These are phyloP conservation scores for Zasmidium cellare DNA, from an alignment of 2,329 filamentous ascomycete species.

Conservation along the genomic window DNA sequence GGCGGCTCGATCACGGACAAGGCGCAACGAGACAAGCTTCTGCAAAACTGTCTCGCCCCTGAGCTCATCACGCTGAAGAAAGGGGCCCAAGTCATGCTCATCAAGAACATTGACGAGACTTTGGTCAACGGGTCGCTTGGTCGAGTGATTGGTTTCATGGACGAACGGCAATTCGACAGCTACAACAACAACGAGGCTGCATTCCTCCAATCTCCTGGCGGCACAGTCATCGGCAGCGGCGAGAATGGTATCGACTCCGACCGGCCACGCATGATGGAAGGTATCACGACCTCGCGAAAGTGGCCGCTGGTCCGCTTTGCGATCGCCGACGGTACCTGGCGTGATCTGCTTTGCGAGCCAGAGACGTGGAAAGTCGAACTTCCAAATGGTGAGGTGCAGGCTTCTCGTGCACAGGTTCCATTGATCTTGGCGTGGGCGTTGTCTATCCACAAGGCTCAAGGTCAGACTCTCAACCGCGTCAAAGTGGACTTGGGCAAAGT, in stretches of 20 bases:
- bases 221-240: constrained; percentile 32
- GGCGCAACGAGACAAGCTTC: constrained; percentile 69
- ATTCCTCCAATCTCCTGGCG: constrained; percentile 24
- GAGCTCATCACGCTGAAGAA: constrained; percentile 78
- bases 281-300: constrained; percentile 53
- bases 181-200: constrained; percentile 31
- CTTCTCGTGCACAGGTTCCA: constrained; percentile 72
- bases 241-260: constrained; percentile 25
- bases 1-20: constrained; percentile 67
- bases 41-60: constrained; percentile 92
- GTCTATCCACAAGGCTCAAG: constrained; percentile 97
- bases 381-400: constrained; percentile 92
- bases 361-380: constrained; percentile 97
- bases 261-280: constrained; percentile 55
- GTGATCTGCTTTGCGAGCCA: constrained; percentile 76
- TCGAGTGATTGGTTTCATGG: constrained; percentile 79
- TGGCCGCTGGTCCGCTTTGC: constrained; percentile 86
- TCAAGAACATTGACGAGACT: constrained; percentile 95
- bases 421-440: constrained; percentile 95
- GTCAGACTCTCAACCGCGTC: constrained; percentile 88
- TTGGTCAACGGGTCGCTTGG: constrained; percentile 94
- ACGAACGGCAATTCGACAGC: constrained; percentile 51
- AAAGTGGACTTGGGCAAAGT: constrained; percentile 90
- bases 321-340: constrained; percentile 72
- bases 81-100: constrained; percentile 97